Conservation (phyloP, 345 rosid species). For the Populus davidiana region DNA sequence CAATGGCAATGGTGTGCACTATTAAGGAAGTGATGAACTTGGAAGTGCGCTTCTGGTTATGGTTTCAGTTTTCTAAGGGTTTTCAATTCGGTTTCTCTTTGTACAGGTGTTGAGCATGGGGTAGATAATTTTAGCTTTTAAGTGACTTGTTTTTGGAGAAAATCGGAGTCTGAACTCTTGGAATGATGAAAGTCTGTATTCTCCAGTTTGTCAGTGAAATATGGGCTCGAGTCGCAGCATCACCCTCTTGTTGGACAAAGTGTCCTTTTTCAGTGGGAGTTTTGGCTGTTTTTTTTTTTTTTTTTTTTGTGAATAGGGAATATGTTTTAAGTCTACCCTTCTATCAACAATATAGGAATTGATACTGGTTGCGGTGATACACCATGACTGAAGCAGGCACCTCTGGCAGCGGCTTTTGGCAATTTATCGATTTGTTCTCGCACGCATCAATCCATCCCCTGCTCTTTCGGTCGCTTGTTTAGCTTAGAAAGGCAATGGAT, state of each 20-base stretch:
- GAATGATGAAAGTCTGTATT: slow-evolving; percentile 1
- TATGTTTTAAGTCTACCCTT: neutral
- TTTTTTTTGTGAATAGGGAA: neutral
- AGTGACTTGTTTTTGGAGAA: slow-evolving; percentile 13
- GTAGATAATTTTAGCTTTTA: slow-evolving; percentile 13
- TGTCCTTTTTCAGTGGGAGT: neutral
- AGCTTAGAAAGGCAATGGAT: neutral
- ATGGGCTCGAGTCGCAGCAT: neutral
- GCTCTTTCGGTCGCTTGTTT: too few species aligned
- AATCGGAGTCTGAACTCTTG: slow-evolving; percentile 16
- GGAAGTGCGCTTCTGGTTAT: slow-evolving; percentile 10
- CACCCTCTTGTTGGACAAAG: neutral
- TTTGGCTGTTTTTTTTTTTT: neutral
- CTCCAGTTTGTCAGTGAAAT: neutral
- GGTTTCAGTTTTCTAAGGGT: slow-evolving; percentile 17
- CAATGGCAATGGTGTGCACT: slow-evolving; percentile 61
- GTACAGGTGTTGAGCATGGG: slow-evolving; percentile 39
- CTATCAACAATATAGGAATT: neutral
- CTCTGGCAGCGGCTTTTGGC: neutral
- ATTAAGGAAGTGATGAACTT: slow-evolving; percentile 11
- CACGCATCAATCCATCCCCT: neutral
- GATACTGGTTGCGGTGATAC: neutral
- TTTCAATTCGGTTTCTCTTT: slow-evolving; percentile 23
- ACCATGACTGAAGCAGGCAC: neutral
- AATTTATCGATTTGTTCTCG: neutral